Conservation (phyloP, 306 rosid genomes). For the Glycine latifolia region DNA sequence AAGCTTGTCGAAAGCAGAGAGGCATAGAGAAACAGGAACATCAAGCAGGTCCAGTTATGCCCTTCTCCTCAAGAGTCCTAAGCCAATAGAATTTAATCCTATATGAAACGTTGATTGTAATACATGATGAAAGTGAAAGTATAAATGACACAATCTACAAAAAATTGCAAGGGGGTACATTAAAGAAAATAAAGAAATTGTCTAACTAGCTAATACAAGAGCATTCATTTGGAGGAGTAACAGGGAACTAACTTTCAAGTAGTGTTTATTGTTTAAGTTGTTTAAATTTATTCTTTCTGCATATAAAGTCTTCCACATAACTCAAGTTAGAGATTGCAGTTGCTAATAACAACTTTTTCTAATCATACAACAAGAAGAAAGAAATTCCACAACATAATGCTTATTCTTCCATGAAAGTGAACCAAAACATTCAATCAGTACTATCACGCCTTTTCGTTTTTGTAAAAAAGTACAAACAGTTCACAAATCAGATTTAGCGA, state of each 20-base stretch:
- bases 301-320: slow-evolving; percentile 3
- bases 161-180: background rate
- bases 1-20: background rate
- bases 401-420: background rate
- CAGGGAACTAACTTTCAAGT: too few relatives aligned
- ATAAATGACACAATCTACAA: slow-evolving; percentile 15
- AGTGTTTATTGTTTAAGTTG: slow-evolving; percentile 18
- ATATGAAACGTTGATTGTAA: background rate
- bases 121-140: background rate
- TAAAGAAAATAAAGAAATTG: background rate
- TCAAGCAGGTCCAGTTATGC: background rate
- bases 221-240: too few relatives aligned
- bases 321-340: background rate
- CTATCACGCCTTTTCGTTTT: background rate
- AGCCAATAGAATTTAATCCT: background rate
- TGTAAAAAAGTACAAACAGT: background rate
- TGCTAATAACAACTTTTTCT: background rate
- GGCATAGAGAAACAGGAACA: too few relatives aligned
- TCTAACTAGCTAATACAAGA: background rate
- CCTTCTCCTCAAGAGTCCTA: slow-evolving; percentile 12
- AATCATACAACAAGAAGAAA: slow-evolving; percentile 20
- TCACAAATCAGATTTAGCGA: background rate
- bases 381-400: slow-evolving; percentile 1
- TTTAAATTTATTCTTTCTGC: slow-evolving; percentile 1
- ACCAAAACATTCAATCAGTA: slow-evolving; percentile 1